phyloP scores from a whole-genome alignment of 345 rosid species.

The Rhodamnia rubescens region DNA sequence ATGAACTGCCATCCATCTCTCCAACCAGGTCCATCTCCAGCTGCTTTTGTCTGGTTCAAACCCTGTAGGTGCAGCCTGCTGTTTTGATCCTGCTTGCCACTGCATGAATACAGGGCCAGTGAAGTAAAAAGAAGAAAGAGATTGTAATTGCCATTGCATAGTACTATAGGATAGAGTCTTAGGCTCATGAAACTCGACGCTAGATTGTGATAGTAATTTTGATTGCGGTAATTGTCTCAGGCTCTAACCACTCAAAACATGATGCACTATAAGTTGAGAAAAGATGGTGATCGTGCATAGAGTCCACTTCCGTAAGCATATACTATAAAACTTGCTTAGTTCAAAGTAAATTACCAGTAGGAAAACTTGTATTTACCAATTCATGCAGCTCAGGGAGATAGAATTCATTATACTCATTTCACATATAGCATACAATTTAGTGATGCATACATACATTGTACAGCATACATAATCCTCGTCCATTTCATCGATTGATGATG shows the following conservation, averaged over 20 bases:
- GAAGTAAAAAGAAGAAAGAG: not conserved
- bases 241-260: not conserved
- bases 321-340: not conserved
- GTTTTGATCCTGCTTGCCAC: constrained; percentile 95
- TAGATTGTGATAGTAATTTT: not conserved
- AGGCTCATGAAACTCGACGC: not conserved
- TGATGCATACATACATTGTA: not conserved
- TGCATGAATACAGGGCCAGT: constrained; percentile 11
- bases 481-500: not conserved
- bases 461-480: not conserved
- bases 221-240: not conserved
- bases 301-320: not conserved
- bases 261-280: not conserved
- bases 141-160: not conserved
- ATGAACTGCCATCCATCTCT: constrained; percentile 99
- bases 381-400: not conserved
- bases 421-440: not conserved
- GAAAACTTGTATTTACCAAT: not conserved
- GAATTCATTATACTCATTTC: not conserved
- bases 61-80: constrained; percentile 38
- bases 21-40: constrained; percentile 99
- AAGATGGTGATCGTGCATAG: not conserved
- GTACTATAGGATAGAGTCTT: not conserved
- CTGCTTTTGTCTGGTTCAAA: constrained; percentile 88
- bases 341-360: not conserved